Conservation (phyloP, 345 rosid genomes). For the Eucalyptus polyanthemos region DNA sequence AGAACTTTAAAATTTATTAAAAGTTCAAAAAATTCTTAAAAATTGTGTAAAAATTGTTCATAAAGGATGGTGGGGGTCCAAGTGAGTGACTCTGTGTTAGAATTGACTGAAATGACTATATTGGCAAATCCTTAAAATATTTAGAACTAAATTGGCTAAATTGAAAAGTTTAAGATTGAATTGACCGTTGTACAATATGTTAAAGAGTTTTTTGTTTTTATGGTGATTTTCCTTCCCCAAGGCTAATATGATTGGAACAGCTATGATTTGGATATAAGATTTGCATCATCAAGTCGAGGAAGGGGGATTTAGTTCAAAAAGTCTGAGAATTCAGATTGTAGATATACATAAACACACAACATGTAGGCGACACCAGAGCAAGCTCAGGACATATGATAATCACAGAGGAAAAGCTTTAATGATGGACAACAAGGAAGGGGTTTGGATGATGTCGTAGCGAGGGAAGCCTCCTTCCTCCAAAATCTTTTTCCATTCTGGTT, state of each 20-base stretch:
- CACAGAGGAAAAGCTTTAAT: slow-evolving; percentile 1
- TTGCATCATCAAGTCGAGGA: background rate
- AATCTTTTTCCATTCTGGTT: slow-evolving; percentile 11
- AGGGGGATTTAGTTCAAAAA: background rate
- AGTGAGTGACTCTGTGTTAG: background rate
- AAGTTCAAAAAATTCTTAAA: background rate
- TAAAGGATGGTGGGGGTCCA: accelerated
- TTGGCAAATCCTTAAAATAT: background rate
- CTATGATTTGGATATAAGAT: background rate
- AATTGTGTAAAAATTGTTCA: background rate
- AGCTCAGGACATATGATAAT: background rate
- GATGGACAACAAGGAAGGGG: background rate
- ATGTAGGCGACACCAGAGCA: background rate
- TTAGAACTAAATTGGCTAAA: background rate
- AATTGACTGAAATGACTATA: background rate
- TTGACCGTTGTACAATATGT: accelerated
- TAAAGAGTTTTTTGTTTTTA: background rate
- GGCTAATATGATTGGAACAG: background rate
- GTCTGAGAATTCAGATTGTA: background rate
- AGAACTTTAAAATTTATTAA: background rate
- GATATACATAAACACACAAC: background rate
- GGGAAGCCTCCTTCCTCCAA: slow-evolving; percentile 15
- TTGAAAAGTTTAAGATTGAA: accelerated
- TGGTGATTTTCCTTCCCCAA: background rate
- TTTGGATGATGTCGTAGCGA: slow-evolving; percentile 6